phyloP scores from a whole-genome alignment of 169 alveolate genomes.

The Perkinsus chesapeaki region DNA sequence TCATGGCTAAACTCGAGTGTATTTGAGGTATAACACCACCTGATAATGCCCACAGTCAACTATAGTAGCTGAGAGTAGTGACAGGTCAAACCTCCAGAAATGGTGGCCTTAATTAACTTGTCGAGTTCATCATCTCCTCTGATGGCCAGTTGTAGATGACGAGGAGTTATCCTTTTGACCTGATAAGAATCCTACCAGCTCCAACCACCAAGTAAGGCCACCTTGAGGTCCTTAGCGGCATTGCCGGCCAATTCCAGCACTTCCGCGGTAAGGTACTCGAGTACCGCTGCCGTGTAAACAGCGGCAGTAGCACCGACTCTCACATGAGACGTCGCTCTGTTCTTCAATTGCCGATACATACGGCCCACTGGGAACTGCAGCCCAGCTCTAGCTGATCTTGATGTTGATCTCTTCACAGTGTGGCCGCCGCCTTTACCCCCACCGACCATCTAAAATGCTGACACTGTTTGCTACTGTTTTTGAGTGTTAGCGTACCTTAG shows the following conservation, averaged over 20 bases:
- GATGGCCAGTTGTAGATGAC: slow-evolving; percentile 89
- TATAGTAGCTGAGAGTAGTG: not conserved
- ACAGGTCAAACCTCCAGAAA: slow-evolving; percentile 83
- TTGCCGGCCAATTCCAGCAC: slow-evolving; percentile 97
- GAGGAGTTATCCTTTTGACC: slow-evolving; percentile 83
- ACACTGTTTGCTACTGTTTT: not conserved
- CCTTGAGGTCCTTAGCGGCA: slow-evolving; percentile 92
- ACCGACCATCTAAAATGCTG: not conserved
- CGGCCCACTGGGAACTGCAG: slow-evolving; percentile 98
- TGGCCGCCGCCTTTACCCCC: slow-evolving; percentile 45
- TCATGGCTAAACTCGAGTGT: slow-evolving; percentile 42
- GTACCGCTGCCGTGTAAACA: slow-evolving; percentile 93
- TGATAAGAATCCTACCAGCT: not conserved
- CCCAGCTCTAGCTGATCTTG: slow-evolving; percentile 94
- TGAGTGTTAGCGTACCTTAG: not conserved
- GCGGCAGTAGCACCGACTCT: slow-evolving; percentile 98
- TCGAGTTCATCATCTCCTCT: slow-evolving; percentile 94
- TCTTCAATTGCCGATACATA: slow-evolving; percentile 91
- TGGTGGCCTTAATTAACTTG: slow-evolving; percentile 89
- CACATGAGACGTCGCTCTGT: slow-evolving; percentile 86
- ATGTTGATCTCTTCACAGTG: not conserved
- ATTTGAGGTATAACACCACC: slow-evolving; percentile 97
- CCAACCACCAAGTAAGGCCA: not conserved
- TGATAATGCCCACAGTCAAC: not conserved
- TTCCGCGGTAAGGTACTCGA: slow-evolving; percentile 96